Base-by-base conservation (phyloP, 2,329 filamentous ascomycete species). In the Xylaria sp. region DNA sequence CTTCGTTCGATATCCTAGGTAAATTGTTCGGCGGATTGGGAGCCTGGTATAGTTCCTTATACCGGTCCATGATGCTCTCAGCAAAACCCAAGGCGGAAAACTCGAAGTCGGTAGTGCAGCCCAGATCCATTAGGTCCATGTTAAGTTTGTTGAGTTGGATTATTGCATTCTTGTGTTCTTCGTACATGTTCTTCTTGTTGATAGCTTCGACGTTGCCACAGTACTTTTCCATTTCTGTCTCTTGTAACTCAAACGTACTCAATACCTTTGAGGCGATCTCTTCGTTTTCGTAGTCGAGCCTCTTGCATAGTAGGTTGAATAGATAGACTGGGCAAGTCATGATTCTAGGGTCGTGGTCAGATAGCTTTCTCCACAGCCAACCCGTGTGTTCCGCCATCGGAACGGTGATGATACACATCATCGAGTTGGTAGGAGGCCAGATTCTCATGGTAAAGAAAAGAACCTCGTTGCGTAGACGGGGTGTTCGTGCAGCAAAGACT, bases 351-450 rank as follows among this genome's bases (percentile, higher is more conserved):
- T 37, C 25, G n/a, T 46, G 21, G 33, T 33, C 17, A 25, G 19
- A 28, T 38, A 52, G 17, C 40, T 38, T 53, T 46, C 2, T 8
- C 9, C 28, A 46, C 31, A 59, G 49, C 57, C 57, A 53, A 4
- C 46, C 37, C 53, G 38, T 53, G 28, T 53, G 38, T 23, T 2
- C 6, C 47, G 46, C 28, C 14, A 3, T 37, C 37, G 57, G 57
- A n/a, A 53, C 57, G 31, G 47, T 52, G 28, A 59, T 53, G 40
- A 59, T 59, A n/a, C 57, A 59, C 47, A 25, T 59, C 53, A 49
- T 45, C 57, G 46, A 52, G 37, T 53, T 53, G 17, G 47, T 59
- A 43, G 4, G 38, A 11, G 45, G 55, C 25, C 25, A 53, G 38
- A 59, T 53, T 8, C 28, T 53, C 57, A 59, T 59, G 8, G 47